Evolutionary conservation across 2,329 filamentous ascomycete genomes (phyloP).

Genomic region (Tolypocladium pustulatum): DNA sequence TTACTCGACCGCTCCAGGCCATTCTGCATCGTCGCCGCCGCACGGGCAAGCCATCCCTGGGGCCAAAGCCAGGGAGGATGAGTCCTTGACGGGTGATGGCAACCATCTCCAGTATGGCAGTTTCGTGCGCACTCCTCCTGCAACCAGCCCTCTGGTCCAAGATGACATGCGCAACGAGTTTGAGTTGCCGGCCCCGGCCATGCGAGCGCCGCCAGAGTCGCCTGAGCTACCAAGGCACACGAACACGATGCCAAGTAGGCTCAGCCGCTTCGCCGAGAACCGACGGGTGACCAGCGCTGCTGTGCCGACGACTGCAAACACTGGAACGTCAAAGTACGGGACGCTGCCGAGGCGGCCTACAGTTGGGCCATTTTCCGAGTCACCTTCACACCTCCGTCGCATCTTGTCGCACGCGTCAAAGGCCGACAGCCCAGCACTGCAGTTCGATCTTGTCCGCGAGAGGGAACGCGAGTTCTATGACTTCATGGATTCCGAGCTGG

Average conservation of each 20-base stretch:
- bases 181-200: conserved; percentile 43
- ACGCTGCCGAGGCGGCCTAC: conserved; percentile 7
- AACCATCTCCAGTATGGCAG: conserved; percentile 41
- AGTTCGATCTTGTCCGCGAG: conserved; percentile 54
- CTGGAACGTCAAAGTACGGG: not conserved
- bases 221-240: conserved; percentile 12
- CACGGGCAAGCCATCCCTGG: not conserved
- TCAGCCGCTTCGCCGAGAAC: conserved; percentile 16
- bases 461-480: conserved; percentile 76
- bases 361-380: conserved; percentile 6
- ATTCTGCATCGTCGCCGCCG: not conserved
- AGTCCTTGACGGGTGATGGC: conserved; percentile 15
- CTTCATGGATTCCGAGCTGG: conserved; percentile 73
- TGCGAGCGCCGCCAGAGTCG: conserved; percentile 24
- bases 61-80: not conserved
- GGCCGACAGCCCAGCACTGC: conserved; percentile 31
- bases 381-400: conserved; percentile 21
- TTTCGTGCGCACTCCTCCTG: conserved; percentile 33
- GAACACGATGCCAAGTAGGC: conserved; percentile 7
- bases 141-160: conserved; percentile 11
- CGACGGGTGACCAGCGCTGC: conserved; percentile 24
- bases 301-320: conserved; percentile 10
- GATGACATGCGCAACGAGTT: conserved; percentile 25
- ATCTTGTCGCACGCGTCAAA: conserved; percentile 25
- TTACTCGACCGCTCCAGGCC: not conserved